Conservation (phyloP, 306 rosid species). For the Cercis canadensis region DNA sequence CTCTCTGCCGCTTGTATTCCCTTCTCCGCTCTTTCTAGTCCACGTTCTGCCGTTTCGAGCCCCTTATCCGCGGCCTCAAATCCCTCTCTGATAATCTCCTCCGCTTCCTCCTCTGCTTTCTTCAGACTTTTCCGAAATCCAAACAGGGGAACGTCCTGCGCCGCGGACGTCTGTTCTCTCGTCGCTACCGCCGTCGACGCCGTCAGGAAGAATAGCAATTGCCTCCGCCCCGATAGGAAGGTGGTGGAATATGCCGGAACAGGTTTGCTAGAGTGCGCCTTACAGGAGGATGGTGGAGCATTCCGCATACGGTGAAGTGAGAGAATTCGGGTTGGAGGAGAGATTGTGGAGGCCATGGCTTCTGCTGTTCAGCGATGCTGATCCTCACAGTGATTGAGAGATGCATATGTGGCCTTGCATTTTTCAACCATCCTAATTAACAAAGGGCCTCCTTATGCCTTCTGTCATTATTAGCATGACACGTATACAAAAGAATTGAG, state of each 20-base stretch:
- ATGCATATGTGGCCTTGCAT: conserved; percentile 37
- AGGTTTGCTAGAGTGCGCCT: conserved; percentile 22
- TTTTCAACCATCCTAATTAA: conserved; percentile 21
- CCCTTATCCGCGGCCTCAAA: conserved; percentile 80
- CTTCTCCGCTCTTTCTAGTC: conserved; percentile 54
- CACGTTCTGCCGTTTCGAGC: conserved; percentile 59
- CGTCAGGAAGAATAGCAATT: conserved; percentile 57
- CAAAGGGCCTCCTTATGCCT: not conserved
- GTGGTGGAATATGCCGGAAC: conserved; percentile 17
- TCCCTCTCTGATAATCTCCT: conserved; percentile 79
- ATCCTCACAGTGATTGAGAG: conserved; percentile 28
- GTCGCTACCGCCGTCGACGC: conserved; percentile 55
- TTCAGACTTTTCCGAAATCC: conserved; percentile 76
- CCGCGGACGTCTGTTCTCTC: conserved; percentile 50
- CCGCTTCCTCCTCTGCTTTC: conserved; percentile 71
- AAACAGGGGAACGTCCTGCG: conserved; percentile 71
- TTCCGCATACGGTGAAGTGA: conserved; percentile 43
- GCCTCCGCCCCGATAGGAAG: conserved; percentile 54
- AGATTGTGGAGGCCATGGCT: conserved; percentile 57
- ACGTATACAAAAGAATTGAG: conserved; percentile 7
- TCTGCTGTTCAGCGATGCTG: not conserved
- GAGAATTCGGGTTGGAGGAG: conserved; percentile 47
- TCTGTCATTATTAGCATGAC: not conserved
- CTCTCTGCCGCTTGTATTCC: conserved; percentile 59
- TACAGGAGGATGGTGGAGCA: conserved; percentile 36